phyloP scores from a whole-genome alignment of 163 green algal species.

The Scenedesmus sp. region DNA sequence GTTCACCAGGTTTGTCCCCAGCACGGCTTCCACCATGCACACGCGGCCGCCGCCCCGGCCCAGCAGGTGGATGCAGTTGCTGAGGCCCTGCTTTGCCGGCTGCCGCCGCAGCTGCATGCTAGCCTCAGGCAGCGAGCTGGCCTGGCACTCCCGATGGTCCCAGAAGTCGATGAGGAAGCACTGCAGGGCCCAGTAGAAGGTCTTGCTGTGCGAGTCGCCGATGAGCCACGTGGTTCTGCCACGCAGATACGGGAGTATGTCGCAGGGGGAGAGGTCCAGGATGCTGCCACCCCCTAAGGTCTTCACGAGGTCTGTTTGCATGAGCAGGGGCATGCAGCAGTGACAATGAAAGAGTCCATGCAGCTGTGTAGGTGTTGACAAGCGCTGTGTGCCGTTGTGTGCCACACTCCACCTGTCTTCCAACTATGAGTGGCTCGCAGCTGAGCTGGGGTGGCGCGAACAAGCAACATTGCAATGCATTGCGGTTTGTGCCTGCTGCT shows the following conservation, averaged over 20 bases:
- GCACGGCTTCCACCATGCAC: constrained; percentile 28
- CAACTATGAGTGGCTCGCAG: too few species aligned
- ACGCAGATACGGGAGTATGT: neutral
- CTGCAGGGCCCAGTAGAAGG: neutral
- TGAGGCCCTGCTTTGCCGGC: neutral
- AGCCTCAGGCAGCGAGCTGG: neutral
- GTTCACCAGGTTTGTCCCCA: constrained; percentile 7
- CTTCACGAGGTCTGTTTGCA: constrained; percentile 1
- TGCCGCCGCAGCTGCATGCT: neutral
- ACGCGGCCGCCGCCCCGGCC: constrained; percentile 1
- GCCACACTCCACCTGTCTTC: too few species aligned
- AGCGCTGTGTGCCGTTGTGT: too few species aligned
- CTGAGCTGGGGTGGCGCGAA: too few species aligned
- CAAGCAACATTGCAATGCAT: too few species aligned
- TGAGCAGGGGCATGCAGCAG: neutral
- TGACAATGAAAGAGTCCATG: neutral
- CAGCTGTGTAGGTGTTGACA: neutral
- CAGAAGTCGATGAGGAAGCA: constrained; percentile 32
- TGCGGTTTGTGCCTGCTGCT: too few species aligned
- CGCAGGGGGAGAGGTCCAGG: constrained; percentile 8
- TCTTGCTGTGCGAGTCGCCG: neutral
- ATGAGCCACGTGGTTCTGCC: constrained; percentile 13
- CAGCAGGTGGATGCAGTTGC: constrained; percentile 29
- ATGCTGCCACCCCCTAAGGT: neutral
- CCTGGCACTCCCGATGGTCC: constrained; percentile 2